A percentile compares a stretch with the other conserved stretches of the same genome.
Evolutionary conservation across 2,329 filamentous ascomycete species (phyloP).

Genomic region (Xylariaceae sp.): DNA sequence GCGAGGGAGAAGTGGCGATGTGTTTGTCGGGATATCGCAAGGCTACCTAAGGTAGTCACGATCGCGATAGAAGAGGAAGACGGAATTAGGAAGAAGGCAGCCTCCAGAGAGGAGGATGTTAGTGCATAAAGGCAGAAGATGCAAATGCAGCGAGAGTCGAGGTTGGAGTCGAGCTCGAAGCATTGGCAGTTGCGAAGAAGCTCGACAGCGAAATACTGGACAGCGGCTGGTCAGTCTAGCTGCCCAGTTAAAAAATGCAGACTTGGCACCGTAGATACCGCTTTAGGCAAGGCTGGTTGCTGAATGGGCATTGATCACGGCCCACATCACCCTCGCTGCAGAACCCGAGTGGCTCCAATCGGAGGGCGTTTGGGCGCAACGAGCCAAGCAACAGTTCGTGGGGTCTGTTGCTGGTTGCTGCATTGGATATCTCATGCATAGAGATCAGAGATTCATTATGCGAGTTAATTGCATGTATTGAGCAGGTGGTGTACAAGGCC

Average conservation of each 20-base stretch:
- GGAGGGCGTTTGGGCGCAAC: no score
- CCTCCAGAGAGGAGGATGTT: not conserved
- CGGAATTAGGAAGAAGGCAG: not conserved
- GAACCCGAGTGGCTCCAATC: no score
- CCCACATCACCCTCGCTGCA: no score
- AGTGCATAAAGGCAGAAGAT: not conserved
- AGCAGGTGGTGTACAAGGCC: no score
- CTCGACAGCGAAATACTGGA: slow-evolving; percentile 11
- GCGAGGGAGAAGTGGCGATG: no score
- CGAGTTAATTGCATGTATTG: no score
- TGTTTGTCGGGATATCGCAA: no score
- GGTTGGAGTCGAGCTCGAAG: slow-evolving; percentile 13
- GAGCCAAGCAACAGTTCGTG: no score
- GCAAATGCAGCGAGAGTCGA: not conserved
- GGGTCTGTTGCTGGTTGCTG: no score
- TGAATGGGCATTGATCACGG: slow-evolving; percentile 8
- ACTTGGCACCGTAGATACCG: slow-evolving; percentile 10
- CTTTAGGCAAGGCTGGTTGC: not conserved
- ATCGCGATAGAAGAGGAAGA: not conserved
- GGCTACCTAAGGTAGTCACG: no score
- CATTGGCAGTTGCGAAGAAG: slow-evolving; percentile 4
- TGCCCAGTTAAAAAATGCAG: slow-evolving; percentile 13
- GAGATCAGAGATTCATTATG: no score
- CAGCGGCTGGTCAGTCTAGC: slow-evolving; percentile 15
- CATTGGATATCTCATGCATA: no score